Conservation (phyloP, 2,329 filamentous ascomycete species). For the Curvularia spicifera region DNA sequence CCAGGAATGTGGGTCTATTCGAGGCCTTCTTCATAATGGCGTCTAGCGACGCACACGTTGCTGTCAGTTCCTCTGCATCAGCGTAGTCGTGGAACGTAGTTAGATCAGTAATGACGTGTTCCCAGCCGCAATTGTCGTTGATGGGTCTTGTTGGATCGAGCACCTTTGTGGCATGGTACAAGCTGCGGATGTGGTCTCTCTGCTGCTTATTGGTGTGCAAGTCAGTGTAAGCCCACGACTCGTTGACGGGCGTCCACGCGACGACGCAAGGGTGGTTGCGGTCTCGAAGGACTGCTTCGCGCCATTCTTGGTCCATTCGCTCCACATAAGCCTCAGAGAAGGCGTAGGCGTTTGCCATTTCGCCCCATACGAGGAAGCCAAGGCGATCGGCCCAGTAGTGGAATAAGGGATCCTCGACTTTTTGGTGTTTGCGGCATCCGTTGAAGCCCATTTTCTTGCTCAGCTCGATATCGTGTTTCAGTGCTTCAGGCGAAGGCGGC, state of each 20-base stretch:
- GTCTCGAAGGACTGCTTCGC: slow-evolving; percentile 66
- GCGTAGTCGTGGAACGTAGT: slow-evolving; percentile 73
- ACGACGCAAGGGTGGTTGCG: slow-evolving; percentile 70
- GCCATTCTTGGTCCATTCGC: slow-evolving; percentile 70
- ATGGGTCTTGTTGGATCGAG: slow-evolving; percentile 69
- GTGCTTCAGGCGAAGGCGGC: slow-evolving; percentile 56
- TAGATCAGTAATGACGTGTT: slow-evolving; percentile 69
- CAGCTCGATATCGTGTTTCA: slow-evolving; percentile 62
- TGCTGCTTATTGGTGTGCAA: slow-evolving; percentile 64
- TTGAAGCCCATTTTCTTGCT: slow-evolving; percentile 69
- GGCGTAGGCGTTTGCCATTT: slow-evolving; percentile 69
- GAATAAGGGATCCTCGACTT: slow-evolving; percentile 67
- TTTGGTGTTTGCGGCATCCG: slow-evolving; percentile 69
- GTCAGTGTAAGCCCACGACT: slow-evolving; percentile 68
- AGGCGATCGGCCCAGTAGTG: slow-evolving; percentile 67
- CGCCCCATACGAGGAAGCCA: slow-evolving; percentile 68
- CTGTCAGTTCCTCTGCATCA: slow-evolving; percentile 62
- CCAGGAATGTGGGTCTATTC: slow-evolving; percentile 62
- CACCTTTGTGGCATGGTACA: slow-evolving; percentile 70
- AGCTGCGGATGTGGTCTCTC: slow-evolving; percentile 67
- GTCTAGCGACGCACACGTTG: slow-evolving; percentile 61
- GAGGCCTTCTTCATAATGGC: slow-evolving; percentile 62
- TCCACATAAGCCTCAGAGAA: slow-evolving; percentile 65
- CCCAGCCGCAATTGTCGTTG: slow-evolving; percentile 76
- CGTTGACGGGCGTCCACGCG: slow-evolving; percentile 71